These are phyloP conservation scores for Pythium aquatile DNA, from an alignment of 352 stramenopile genomes.

Conservation along the genomic window DNA sequence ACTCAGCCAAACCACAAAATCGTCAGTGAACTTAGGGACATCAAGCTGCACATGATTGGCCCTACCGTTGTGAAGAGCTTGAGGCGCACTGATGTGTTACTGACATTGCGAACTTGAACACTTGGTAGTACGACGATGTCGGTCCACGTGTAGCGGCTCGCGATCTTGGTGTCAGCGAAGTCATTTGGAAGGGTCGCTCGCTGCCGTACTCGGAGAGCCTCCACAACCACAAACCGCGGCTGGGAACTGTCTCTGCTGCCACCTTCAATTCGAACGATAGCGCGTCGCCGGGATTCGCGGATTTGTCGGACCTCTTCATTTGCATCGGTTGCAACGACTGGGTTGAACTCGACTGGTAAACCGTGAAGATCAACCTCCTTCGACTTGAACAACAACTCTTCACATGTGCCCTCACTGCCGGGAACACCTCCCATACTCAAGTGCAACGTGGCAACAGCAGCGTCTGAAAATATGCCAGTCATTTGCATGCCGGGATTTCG, in stretches of 20 bases:
- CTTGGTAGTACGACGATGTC: slow-evolving; percentile 21
- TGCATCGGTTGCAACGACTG: slow-evolving; percentile 32
- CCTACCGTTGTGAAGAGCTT: slow-evolving; percentile 10
- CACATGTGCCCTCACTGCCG: neutral
- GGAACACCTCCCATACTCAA: neutral
- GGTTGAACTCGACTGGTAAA: slow-evolving; percentile 47
- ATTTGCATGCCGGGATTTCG: neutral
- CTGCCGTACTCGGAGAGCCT: slow-evolving; percentile 8
- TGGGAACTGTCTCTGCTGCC: neutral
- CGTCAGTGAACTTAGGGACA: no score
- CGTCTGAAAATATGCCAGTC: neutral
- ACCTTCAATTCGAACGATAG: neutral
- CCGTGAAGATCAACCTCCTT: slow-evolving; percentile 18
- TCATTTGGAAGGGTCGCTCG: slow-evolving; percentile 21
- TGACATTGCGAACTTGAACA: slow-evolving; percentile 15
- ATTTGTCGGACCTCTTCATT: neutral
- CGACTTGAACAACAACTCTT: neutral
- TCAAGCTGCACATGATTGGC: neutral
- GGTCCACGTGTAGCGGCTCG: slow-evolving; percentile 17
- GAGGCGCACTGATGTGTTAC: slow-evolving; percentile 2
- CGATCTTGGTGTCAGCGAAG: slow-evolving; percentile 15
- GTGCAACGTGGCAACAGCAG: neutral
- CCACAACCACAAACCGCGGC: slow-evolving; percentile 6
- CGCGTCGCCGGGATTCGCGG: neutral
- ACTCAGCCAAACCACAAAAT: neutral